phyloP scores from a whole-genome alignment of 441 rosid genomes.

The Adansonia gregorii region DNA sequence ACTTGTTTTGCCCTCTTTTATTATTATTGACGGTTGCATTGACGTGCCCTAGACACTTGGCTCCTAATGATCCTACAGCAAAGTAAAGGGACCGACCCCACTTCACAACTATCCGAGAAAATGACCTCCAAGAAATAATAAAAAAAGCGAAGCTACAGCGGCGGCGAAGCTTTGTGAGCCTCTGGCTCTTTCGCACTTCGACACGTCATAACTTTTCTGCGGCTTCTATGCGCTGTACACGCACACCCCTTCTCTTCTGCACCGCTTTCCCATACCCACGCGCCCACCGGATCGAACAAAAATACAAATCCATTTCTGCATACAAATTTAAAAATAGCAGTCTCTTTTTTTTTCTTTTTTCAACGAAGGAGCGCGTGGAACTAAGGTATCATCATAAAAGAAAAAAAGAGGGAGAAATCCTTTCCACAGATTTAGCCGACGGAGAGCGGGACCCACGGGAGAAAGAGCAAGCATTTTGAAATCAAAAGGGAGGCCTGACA shows the following conservation, averaged over 20 bases:
- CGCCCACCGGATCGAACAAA: background rate
- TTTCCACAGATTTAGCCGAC: conserved; percentile 11
- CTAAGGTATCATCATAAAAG: background rate
- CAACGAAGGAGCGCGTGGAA: background rate
- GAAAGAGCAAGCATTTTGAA: background rate
- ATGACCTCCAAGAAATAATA: background rate
- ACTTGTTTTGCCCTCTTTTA: background rate
- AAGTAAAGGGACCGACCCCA: conserved; percentile 1
- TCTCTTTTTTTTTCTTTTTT: too few relatives aligned
- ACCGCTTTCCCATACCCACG: background rate
- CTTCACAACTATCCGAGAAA: conserved; percentile 1
- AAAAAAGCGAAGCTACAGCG: conserved; percentile 4
- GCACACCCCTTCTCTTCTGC: background rate
- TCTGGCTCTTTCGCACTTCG: background rate
- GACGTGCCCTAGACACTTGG: conserved; percentile 6
- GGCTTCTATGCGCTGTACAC: conserved; percentile 1
- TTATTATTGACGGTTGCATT: conserved; percentile 13
- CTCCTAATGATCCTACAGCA: background rate
- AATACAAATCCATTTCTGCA: too few relatives aligned
- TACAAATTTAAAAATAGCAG: too few relatives aligned
- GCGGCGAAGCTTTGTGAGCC: background rate
- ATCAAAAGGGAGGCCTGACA: background rate
- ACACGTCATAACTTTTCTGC: background rate
- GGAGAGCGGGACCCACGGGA: background rate
- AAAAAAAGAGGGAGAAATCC: background rate